Base-by-base conservation (phyloP, 345 rosid genomes). In the Rhodamnia rubescens region DNA sequence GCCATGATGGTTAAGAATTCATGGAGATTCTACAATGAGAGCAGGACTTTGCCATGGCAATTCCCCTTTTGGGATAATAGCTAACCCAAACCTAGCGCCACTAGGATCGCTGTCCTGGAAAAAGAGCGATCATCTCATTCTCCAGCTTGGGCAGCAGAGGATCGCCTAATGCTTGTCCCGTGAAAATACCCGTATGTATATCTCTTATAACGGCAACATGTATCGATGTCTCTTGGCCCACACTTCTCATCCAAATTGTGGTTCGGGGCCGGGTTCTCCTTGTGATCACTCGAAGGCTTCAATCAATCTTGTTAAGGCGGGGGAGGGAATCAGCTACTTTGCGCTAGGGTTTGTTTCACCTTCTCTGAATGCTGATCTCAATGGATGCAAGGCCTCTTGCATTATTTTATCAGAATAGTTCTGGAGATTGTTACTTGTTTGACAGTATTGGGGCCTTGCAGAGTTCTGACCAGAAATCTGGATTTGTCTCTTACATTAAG, bases 31-130 rank as follows among this genome's bases (percentile, higher is more conserved):
- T 96, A 90, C 86, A 96, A 93, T 84, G 50, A 84, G 53, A 90
- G 87, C 87, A 90, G 88, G 81, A 90, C 53, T 57, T 84, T 97
- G 29, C 81, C 91, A 59, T 93, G 90, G 92, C 98, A 94, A 53
- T 95, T 92, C 88, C 24, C 85, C 26, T 83, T 91, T 85, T 27
- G 92, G 3, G 90, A 61, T 5, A 82, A 82, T 32, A 82, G 36
- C 21, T 90, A 91, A 84, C 90, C 85, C 21, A 90, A 91, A 84
- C 90, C 85, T 24, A 93, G 95, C 86, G 87, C 89, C 32, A 92
- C 94, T 81, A 96, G 96, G 99, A 89, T 92, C 53, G 98, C 95
- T 1, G 95, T 93, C 86, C 86, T 97, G 69, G 97, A 91, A 57
- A 90, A 21, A 53, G 96, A 88, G 97, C 98, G 57, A 85, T 88